These are phyloP conservation scores for Colletotrichum spaethianum DNA, from an alignment of 2,329 filamentous ascomycete genomes.

Conservation along the genomic window DNA sequence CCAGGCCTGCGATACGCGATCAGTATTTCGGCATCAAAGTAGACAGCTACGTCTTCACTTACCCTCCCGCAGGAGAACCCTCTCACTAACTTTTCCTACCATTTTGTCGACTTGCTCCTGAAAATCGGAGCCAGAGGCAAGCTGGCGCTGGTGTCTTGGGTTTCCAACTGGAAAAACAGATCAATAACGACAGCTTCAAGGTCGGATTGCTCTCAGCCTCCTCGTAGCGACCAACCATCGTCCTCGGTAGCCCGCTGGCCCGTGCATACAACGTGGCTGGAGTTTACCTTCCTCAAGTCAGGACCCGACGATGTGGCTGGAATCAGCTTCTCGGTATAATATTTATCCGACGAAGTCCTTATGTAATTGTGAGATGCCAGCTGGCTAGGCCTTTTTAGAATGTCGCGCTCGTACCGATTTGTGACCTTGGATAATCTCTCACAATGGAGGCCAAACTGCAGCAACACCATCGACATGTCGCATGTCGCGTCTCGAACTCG, in stretches of 20 bases:
- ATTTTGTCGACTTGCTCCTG: constrained; percentile 52
- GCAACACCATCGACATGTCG: constrained; percentile 2
- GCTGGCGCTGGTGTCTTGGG: constrained; percentile 19
- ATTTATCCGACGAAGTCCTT: background rate
- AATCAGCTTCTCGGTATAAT: rapidly evolving
- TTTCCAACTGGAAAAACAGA: constrained; percentile 3
- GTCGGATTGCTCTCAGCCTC: constrained; percentile 34
- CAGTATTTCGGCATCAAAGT: constrained; percentile 21
- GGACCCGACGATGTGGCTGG: background rate
- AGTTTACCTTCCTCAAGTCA: background rate
- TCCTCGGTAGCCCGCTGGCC: constrained; percentile 16
- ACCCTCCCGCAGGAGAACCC: constrained; percentile 75
- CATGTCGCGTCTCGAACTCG: constrained; percentile 25
- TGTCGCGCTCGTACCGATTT: background rate
- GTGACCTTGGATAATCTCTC: background rate
- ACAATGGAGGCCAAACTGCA: constrained; percentile 14
- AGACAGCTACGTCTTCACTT: constrained; percentile 45
- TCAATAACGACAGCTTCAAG: constrained; percentile 30
- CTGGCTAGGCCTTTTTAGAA: background rate
- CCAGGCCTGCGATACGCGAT: constrained; percentile 75
- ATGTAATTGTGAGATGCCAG: background rate
- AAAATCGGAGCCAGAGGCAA: constrained; percentile 25
- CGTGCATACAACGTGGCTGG: background rate
- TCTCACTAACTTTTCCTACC: constrained; percentile 77
- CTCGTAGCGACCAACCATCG: constrained; percentile 24